A percentile compares a stretch with the other conserved stretches of the same genome.
These are phyloP conservation scores for Trichosporon ovoides DNA, from an alignment of 1,284 basidiomycete genomes.

Conservation along the genomic window DNA sequence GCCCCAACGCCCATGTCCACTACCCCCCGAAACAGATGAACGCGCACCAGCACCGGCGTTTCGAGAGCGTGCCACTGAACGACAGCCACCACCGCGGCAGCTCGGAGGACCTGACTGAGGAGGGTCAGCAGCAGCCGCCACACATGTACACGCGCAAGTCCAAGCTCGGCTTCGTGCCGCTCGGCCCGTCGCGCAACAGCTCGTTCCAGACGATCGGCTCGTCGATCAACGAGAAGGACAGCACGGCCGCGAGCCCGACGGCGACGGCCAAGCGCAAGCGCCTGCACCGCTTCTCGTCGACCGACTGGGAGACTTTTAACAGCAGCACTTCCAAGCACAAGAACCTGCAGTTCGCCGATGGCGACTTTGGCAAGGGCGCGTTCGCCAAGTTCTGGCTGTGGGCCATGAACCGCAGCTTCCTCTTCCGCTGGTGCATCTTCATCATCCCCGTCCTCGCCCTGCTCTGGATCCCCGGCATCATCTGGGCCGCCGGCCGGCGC, in stretches of 20 bases:
- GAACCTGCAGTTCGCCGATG: constrained; percentile 46
- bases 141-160: constrained; percentile 2
- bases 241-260: not conserved
- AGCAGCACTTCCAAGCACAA: constrained; percentile 40
- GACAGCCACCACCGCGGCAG: constrained; percentile 15
- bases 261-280: constrained; percentile 9
- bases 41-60: constrained; percentile 10
- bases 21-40: constrained; percentile 34
- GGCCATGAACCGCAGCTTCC: constrained; percentile 67
- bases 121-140: not conserved
- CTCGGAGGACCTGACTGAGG: not conserved
- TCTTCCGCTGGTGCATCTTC: constrained; percentile 74
- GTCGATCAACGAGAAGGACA: constrained; percentile 9
- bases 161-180: constrained; percentile 15
- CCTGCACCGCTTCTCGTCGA: constrained; percentile 19
- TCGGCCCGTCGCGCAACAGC: constrained; percentile 2
- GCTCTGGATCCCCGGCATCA: constrained; percentile 67
- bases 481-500: constrained; percentile 60
- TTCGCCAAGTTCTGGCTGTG: constrained; percentile 59
- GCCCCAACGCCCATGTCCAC: constrained; percentile 23
- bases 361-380: constrained; percentile 42
- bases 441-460: constrained; percentile 66
- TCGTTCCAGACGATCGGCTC: not conserved
- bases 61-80: constrained; percentile 36
- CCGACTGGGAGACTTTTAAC: constrained; percentile 48